phyloP scores from a whole-genome alignment of 148 eudicot genomes.

The Camellia japonica region DNA sequence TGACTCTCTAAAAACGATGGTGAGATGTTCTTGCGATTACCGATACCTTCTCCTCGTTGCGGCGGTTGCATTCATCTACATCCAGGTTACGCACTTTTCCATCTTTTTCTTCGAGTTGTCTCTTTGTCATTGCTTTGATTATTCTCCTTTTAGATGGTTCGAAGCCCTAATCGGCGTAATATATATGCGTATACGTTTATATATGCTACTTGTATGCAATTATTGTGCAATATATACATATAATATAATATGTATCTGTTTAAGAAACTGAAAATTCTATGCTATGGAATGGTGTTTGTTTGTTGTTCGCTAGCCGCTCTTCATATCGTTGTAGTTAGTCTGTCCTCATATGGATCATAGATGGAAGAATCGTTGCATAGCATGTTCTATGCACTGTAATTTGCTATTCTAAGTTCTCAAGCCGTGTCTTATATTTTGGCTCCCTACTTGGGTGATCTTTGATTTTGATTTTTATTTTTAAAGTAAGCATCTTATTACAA shows the following conservation, averaged over 20 bases:
- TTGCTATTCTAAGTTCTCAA: not conserved
- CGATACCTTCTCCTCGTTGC: slow-evolving; percentile 74
- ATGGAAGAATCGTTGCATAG: not conserved
- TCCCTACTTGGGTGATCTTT: not conserved
- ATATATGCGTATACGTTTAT: too few species aligned
- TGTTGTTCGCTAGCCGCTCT: too few species aligned
- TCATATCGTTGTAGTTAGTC: too few species aligned
- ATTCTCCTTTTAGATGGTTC: not conserved
- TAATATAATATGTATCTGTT: too few species aligned
- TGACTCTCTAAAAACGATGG: slow-evolving; percentile 27
- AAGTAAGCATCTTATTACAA: too few species aligned
- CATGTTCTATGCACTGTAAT: not conserved
- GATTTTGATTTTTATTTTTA: too few species aligned
- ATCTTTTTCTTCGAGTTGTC: not conserved
- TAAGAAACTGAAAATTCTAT: not conserved
- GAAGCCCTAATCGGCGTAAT: not conserved
- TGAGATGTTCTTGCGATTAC: slow-evolving; percentile 52
- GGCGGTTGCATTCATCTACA: slow-evolving; percentile 67
- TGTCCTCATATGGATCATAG: not conserved
- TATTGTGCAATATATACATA: too few species aligned
- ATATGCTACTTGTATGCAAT: not conserved
- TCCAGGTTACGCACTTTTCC: slow-evolving; percentile 51
- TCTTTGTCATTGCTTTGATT: not conserved
- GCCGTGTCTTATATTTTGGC: not conserved
- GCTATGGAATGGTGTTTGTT: not conserved